Evolutionary conservation across 352 stramenopile genomes (phyloP), one percentile per base, ranked within the genome.

Genomic region (Globisporangium radiosum): DNA sequence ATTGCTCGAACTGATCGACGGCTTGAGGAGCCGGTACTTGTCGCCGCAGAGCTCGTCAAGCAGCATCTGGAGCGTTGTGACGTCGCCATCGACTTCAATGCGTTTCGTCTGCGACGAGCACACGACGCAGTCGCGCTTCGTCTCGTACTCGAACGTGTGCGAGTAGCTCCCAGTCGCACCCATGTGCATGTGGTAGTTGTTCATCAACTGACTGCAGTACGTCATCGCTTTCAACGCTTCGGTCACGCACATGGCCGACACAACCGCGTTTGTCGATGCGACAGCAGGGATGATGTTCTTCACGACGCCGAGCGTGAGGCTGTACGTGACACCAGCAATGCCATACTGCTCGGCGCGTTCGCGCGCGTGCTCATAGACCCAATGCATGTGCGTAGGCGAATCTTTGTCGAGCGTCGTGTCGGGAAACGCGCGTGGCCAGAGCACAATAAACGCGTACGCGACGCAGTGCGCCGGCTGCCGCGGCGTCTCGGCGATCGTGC

Each of bases 141-240:
- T 85, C 64, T 98, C 89, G 72, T 99, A 98, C 49, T 96, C 85
- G 74, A 99, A 99, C 19, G 95, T 98, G 72, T 98, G 93, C 56
- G 85, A 93, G 76, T 99, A 98, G 66, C 98, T 91, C 39, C 95
- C 94, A 15, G 91, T 89, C 7, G 84, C 81, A 6, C 97, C 97
- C 89, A 98, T 98, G 72, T 99, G 97, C 95, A 99, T 99, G 78
- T 98, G 96, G 72, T 99, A 99, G 47, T 96, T 99, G 74, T 99
- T 98, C 67, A 99, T 88, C 36, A 88, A 88, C 64, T 99, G 95
- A 47, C 84, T 97, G 65, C 79, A 95, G 79, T 97, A 98, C 25
- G 92, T 98, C 65, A 99, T 81, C 14, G 97, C 74, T 77, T 99
- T 99, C 47, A 99, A 66, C 11, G 91, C 95, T 70, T 99, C 97